These are phyloP conservation scores for Macrocystidia cucumis DNA, from an alignment of 1,284 basidiomycete species.

Conservation along the genomic window DNA sequence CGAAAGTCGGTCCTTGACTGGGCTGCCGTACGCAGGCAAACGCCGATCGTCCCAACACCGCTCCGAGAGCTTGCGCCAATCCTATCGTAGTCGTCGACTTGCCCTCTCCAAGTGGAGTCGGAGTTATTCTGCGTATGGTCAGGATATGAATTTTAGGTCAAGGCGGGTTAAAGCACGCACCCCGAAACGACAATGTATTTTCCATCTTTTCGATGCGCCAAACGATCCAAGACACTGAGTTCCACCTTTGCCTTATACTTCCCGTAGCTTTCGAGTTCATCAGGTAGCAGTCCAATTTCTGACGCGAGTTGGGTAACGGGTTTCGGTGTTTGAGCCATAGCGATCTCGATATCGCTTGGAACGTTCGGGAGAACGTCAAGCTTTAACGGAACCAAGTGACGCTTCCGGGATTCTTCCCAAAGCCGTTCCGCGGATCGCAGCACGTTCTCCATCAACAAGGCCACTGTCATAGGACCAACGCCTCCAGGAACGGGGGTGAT, in stretches of 20 bases:
- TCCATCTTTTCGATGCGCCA: constrained; percentile 84
- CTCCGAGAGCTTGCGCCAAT: constrained; percentile 93
- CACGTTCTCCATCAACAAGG: constrained; percentile 97
- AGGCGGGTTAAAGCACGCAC: constrained; percentile 32
- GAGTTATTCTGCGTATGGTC: constrained; percentile 70
- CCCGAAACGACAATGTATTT: constrained; percentile 97
- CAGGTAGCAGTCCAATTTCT: constrained; percentile 84
- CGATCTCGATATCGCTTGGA: constrained; percentile 94
- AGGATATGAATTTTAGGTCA: constrained; percentile 8
- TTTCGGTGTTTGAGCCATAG: constrained; percentile 93
- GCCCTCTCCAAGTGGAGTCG: constrained; percentile 96
- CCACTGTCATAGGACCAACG: constrained; percentile 99
- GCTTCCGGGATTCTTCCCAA: constrained; percentile 60
- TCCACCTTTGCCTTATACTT: constrained; percentile 98
- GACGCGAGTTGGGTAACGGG: constrained; percentile 77
- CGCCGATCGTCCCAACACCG: constrained; percentile 86
- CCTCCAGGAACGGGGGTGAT: constrained; percentile 99
- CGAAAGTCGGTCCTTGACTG: constrained; percentile 97
- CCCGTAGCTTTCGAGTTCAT: constrained; percentile 93
- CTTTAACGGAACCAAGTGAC: constrained; percentile 74
- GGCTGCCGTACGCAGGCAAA: constrained; percentile 99
- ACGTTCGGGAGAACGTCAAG: constrained; percentile 81
- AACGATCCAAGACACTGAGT: constrained; percentile 80
- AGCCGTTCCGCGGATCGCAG: constrained; percentile 78
- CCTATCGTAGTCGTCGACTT: constrained; percentile 99